Percentiles rank a stretch among this genome's conserved stretches.
phyloP scores from a whole-genome alignment of 2,329 filamentous ascomycete species.

The Ilyonectria destructans region DNA sequence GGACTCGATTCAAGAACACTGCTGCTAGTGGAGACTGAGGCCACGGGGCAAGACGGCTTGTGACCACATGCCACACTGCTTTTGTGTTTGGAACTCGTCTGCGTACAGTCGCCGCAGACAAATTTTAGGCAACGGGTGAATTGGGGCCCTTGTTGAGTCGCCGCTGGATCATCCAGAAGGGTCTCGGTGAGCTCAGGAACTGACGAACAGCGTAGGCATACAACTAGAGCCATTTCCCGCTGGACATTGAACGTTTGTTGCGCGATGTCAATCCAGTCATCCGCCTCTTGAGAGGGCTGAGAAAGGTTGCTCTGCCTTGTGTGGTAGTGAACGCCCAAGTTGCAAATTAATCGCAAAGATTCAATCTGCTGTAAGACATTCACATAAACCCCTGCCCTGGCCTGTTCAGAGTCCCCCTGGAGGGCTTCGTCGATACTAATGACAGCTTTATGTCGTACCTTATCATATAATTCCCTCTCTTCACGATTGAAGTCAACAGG shows the following conservation, averaged over 20 bases:
- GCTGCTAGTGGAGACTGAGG: constrained; percentile 45
- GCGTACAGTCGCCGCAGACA: constrained; percentile 52
- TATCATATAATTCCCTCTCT: constrained; percentile 58
- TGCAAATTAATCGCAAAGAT: constrained; percentile 62
- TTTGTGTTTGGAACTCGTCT: background rate
- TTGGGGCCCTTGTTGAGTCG: constrained; percentile 1
- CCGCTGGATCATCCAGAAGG: constrained; percentile 37
- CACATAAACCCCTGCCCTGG: constrained; percentile 48
- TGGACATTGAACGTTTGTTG: constrained; percentile 56
- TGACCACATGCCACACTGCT: constrained; percentile 45
- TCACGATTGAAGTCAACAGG: constrained; percentile 55
- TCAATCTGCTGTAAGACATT: constrained; percentile 65
- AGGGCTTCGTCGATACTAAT: constrained; percentile 55
- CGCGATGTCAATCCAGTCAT: constrained; percentile 45
- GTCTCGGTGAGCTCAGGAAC: constrained; percentile 44
- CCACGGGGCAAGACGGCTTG: constrained; percentile 40
- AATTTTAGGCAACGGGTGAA: constrained; percentile 56
- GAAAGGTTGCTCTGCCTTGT: constrained; percentile 46
- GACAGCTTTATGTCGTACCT: constrained; percentile 48
- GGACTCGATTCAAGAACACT: constrained; percentile 43
- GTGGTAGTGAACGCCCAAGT: constrained; percentile 61
- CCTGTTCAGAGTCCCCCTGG: constrained; percentile 26
- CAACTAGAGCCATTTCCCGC: constrained; percentile 45
- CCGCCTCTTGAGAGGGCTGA: background rate
- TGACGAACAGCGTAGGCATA: constrained; percentile 52